Base-by-base conservation (phyloP, 2,329 filamentous ascomycete species). In the Alternaria sp. region DNA sequence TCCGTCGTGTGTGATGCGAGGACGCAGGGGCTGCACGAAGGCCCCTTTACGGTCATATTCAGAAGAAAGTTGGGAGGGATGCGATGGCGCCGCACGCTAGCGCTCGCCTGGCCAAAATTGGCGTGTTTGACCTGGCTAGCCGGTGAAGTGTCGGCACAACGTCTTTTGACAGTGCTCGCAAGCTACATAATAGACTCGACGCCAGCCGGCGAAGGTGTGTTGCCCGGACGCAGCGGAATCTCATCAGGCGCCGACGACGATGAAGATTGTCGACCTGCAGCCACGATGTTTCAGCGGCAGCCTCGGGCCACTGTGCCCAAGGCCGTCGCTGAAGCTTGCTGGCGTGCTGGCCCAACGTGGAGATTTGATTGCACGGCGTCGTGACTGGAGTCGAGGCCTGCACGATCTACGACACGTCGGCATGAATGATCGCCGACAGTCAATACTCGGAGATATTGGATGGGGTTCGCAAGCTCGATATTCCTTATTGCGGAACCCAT, bases 21-120 rank as follows among this genome's bases (percentile, higher is more conserved):
- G 53, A 57, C 66, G 74, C 75, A 73, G 66, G 69, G 73, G 69
- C 68, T 69, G 56, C 57, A 61, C n/a, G 44, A 64, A 58, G 75
- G 69, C 77, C 76, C 76, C 71, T 76, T 72, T 77, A 10, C 25
- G 32, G 40, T 21, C 51, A 40, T 50, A n/a, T 59, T 36, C 40
- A 49, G 72, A 66, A 59, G 68, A 71, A 70, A 65, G 66, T 69
- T 61, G 59, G 65, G 69, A 61, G 60, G 57, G 54, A 66, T 61
- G 67, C 59, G 62, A 69, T 66, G 69, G 72, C 67, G 70, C 63
- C 63, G 63, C 60, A 45, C 66, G 55, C 68, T 70, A 72, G 56
- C 23, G 19, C 25, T 30, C 53, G 30, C 45, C 55, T 45, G 56
- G 58, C 52, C 50, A 23, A 54, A 68, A 62, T 59, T 68, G 67